Evolutionary conservation across 2,329 filamentous ascomycete species (phyloP).

Genomic region (Botrytis porri): DNA sequence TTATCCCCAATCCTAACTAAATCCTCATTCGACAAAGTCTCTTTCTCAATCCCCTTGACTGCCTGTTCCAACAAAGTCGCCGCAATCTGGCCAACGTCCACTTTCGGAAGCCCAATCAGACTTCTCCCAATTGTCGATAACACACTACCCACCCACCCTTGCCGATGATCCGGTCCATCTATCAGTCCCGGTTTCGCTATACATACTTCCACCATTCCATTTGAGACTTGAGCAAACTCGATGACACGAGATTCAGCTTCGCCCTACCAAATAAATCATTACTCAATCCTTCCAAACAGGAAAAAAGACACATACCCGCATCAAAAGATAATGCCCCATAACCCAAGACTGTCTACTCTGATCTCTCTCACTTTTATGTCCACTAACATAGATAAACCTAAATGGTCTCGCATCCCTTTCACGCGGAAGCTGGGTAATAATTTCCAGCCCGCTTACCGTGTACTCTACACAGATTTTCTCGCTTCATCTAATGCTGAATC

Average conservation of each 20-base stretch:
- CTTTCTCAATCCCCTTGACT: conserved; percentile 4
- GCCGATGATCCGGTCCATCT: conserved; percentile 32
- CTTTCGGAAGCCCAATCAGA: conserved; percentile 38
- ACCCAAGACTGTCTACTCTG: conserved; percentile 43
- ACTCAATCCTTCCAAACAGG: not conserved
- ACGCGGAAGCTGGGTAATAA: conserved; percentile 32
- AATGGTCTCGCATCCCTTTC: conserved; percentile 38
- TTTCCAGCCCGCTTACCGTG: conserved; percentile 40
- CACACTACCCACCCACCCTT: conserved; percentile 23
- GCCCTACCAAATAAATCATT: conserved; percentile 40
- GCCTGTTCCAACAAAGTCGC: conserved; percentile 45
- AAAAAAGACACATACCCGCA: conserved; percentile 44
- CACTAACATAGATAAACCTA: conserved; percentile 51
- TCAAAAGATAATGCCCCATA: conserved; percentile 43
- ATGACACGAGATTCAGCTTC: conserved; percentile 46
- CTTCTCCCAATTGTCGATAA: conserved; percentile 27
- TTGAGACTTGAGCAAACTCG: conserved; percentile 42
- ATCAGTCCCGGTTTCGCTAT: conserved; percentile 47
- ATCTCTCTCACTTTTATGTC: conserved; percentile 45
- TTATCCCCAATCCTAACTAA: not conserved
- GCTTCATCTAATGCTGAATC: conserved; percentile 40
- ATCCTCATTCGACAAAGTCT: conserved; percentile 5
- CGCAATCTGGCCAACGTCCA: conserved; percentile 42
- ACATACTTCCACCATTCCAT: conserved; percentile 41
- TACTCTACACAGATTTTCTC: conserved; percentile 44